Evolutionary conservation across 2,329 filamentous ascomycete species (phyloP).

Genomic region (Fusarium heterosporum): DNA sequence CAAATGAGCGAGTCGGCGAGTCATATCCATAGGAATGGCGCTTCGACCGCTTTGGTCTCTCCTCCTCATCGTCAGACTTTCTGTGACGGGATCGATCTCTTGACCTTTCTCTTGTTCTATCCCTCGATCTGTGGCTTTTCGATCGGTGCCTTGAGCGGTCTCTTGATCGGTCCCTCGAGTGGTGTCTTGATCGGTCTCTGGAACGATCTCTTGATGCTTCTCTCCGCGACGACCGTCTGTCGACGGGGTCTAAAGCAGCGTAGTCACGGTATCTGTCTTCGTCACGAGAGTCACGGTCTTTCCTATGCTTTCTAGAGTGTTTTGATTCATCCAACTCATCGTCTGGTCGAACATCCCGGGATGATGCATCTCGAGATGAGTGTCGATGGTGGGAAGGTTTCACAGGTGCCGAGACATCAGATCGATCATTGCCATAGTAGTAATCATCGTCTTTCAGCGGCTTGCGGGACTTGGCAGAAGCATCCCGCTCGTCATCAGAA

Average conservation of each 20-base stretch:
- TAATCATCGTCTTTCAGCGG: slow-evolving; percentile 28
- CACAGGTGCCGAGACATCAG: slow-evolving; percentile 28
- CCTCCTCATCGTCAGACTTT: slow-evolving; percentile 50
- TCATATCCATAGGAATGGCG: slow-evolving; percentile 49
- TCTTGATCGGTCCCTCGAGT: slow-evolving; percentile 13
- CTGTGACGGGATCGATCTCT: slow-evolving; percentile 32
- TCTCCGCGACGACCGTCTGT: slow-evolving; percentile 32
- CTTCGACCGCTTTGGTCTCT: slow-evolving; percentile 54
- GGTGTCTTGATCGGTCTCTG: slow-evolving; percentile 6
- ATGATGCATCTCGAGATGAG: slow-evolving; percentile 32
- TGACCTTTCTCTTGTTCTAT: slow-evolving; percentile 25
- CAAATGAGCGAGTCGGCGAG: slow-evolving; percentile 50
- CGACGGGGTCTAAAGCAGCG: slow-evolving; percentile 21
- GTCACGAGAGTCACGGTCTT: slow-evolving; percentile 30
- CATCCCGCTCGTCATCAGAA: slow-evolving; percentile 29
- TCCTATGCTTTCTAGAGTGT: slow-evolving; percentile 35
- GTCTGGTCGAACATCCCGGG: slow-evolving; percentile 39
- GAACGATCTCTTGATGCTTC: slow-evolving; percentile 31
- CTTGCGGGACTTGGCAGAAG: slow-evolving; percentile 21
- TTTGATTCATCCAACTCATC: slow-evolving; percentile 33
- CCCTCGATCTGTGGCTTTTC: not conserved
- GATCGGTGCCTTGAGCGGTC: slow-evolving; percentile 12
- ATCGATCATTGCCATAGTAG: slow-evolving; percentile 35
- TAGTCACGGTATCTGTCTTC: slow-evolving; percentile 28
- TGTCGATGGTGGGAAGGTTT: slow-evolving; percentile 31